Evolutionary conservation across 805 yeast species (phyloP).

Genomic region (Candida quercuum): DNA sequence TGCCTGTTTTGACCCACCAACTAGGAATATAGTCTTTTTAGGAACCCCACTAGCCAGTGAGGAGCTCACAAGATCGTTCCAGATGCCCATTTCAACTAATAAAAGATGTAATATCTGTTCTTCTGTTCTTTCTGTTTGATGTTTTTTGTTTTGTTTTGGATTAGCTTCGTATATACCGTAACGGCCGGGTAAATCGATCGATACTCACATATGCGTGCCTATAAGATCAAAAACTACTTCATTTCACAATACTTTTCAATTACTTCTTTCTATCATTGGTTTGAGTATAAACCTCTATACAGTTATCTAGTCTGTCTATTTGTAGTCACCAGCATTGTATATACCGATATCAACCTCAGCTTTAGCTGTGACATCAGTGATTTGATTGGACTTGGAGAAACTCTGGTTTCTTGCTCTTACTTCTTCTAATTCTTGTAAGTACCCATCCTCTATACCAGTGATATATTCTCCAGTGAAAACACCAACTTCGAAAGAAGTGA

Average conservation of each 20-base stretch:
- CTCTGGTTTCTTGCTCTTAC: slow-evolving; percentile 73
- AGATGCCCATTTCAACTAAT: slow-evolving; percentile 16
- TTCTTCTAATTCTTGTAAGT: slow-evolving; percentile 74
- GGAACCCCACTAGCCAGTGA: neutral
- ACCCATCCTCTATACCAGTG: slow-evolving; percentile 87
- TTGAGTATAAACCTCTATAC: neutral
- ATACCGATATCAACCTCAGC: slow-evolving; percentile 71
- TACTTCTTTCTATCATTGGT: no score
- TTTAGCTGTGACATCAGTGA: slow-evolving; percentile 56
- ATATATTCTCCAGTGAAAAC: slow-evolving; percentile 93
- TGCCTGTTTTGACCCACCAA: slow-evolving; percentile 10
- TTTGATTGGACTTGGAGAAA: slow-evolving; percentile 40
- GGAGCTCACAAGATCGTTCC: slow-evolving; percentile 12
- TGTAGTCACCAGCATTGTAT: slow-evolving; percentile 53
- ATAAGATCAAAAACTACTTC: no score
- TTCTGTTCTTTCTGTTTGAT: no score
- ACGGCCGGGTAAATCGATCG: no score
- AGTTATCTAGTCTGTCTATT: slow-evolving; percentile 2
- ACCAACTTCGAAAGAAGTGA: slow-evolving; percentile 84
- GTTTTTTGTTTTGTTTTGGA: no score
- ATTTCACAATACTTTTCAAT: no score
- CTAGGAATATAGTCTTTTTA: slow-evolving; percentile 3
- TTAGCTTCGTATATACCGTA: no score
- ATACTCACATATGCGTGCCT: no score
- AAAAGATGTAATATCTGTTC: no score